Evolutionary conservation across 768 basidiomycete genomes (phyloP), one percentile per base, ranked within the genome.

Genomic region (Tubosaeta sp.): DNA sequence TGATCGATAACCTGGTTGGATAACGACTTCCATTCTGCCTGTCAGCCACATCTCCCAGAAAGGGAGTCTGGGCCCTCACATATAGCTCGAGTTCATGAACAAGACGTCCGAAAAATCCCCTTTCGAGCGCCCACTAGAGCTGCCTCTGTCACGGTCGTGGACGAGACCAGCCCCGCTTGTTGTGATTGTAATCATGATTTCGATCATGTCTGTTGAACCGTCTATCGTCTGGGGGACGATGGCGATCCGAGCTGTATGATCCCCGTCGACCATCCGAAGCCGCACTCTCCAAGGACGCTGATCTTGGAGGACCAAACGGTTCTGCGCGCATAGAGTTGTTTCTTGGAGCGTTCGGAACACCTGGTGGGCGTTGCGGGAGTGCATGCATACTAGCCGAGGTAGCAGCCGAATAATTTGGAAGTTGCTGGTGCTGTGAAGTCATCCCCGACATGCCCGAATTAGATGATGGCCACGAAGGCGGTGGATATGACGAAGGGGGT

Each of bases 301-400:
- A 56, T 50, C 58, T 52, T 11, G 63, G 47, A 19, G 53, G 59
- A 22, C 53, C 54, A 16, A 58, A 44, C 16, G 56, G 56, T 53
- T 62, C 58, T 37, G 60, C 59, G 4, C 59, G 65, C n/a, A 49
- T 53, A 13, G 51, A 44, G 5, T 13, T 22, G 16, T 22, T 50
- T 10, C 42, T 56, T 12, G 59, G 59, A 42, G 22, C 1, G 1
- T 4, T 29, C 19, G 48, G 2, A 9, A n/a, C 0, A 16, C 5
- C 14, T 11, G 12, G 8, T 13, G 63, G 63, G 25, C 64, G 65
- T 48, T 37, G 62, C 1, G 64, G 64, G 34, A 66, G 62, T 12
- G 26, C 2, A 32, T 56, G 56, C 17, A 4, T 13, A 25, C 50
- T 46, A 35, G 26, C 1, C 0, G 35, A 38, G 8, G 32, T 19